Base-by-base conservation (phyloP, 2,329 filamentous ascomycete genomes). In the Fusarium sp. region DNA sequence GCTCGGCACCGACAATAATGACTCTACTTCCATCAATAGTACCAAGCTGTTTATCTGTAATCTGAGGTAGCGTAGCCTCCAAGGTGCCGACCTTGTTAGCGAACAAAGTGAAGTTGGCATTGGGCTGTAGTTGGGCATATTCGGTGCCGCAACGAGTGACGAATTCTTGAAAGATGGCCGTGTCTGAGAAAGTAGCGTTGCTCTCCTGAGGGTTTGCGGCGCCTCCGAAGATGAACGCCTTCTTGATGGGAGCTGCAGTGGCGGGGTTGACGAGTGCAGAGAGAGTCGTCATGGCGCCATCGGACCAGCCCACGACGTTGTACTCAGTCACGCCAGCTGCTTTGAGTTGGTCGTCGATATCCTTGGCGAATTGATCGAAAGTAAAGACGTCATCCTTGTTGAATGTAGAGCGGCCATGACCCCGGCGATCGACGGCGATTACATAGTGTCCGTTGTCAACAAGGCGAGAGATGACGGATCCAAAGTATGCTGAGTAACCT, bases 401-500 rank as follows among this genome's bases (percentile, higher is more conserved):
- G 62, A 76, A 82, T 0, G 79, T 80, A 11, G 79, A 78, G 22
- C 81, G 79, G 24, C 81, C 80, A 57, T 83, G 81, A 26, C 80
- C 80, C 42, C 81, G 79, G 38, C 79, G 78, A 61, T 82, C 80
- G 28, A 82, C 66, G 11, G 80, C 80, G 38, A 82, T 80, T 15
- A 82, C 77, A 45, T 80, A 78, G 73, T 79, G 72, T 6, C 75
- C 76, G 7, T 76, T 72, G 22, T 67, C 61, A 28, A 81, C 60
- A 7, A 80, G 74, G 11, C 73, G 70, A 15, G 69, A 68, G 65
- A 82, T 80, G 45, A 82, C 80, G 46, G 75, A 65, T 53, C 76
- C 80, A 45, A 80, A 82, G 61, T 82, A 82, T 13, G 79, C 79
- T 13, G 79, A 82, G 72, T 81, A 81, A 24, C 80, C 80, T 28